Base-by-base conservation (phyloP, 169 alveolate species). In the Cryptosporidium viatorum region DNA sequence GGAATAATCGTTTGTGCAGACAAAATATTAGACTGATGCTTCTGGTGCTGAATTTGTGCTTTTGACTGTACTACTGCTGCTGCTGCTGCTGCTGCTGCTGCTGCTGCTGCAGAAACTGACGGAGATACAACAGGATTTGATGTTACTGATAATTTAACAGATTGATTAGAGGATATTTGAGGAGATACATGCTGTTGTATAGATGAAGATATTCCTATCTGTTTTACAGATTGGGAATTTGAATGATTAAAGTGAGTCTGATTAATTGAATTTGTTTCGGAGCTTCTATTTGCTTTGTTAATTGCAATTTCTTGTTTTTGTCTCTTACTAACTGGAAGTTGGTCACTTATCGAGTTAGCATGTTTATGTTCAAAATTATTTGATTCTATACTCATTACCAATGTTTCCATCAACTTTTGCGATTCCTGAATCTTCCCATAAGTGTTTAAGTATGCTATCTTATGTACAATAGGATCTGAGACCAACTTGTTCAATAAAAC, bases 21-120 rank as follows among this genome's bases (percentile, higher is more conserved):
- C 9, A 59, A 33, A 23, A 74, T 51, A 21, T 12, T 18, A 29
- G 68, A 60, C 0, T 62, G 21, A 29, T 80, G 89, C 7, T 62
- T 80, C 41, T 59, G 73, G 3, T 65, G 31, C 29, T 80, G 89
- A 16, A 80, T 80, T n/a, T 59, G 89, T 6, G 89, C 33, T 18
- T 80, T 80, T 1, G 75, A 80, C 12, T 59, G 73, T 4, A 80
- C 89, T 9, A 73, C 86, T 51, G 68, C 86, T 8, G 86, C 86
- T 5, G 86, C 86, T 18, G 86, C 86, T 10, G 86, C 86, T 4
- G 85, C 85, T 48, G 86, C 86, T 52, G 70, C 86, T 14, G 86
- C 86, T 18, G 71, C 86, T 12, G 86, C 86, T 33, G 55, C 86
- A 16, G 85, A 43, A 7, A 52, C 70, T 31, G 85, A 31, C 26